Conservation (phyloP, 345 rosid species). For the Salix purpurea region DNA sequence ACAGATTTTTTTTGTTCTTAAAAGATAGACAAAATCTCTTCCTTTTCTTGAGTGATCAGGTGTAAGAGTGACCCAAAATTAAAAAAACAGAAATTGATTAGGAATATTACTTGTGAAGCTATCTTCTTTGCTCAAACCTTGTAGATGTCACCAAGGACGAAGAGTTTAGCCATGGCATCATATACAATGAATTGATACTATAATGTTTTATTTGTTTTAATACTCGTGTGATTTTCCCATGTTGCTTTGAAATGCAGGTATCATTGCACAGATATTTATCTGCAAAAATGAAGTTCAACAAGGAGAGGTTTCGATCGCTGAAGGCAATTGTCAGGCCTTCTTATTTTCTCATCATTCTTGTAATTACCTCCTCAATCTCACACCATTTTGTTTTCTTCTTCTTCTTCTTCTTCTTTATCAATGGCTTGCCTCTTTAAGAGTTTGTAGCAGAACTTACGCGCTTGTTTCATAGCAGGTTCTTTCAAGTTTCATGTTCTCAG, state of each 20-base stretch:
- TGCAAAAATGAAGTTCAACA: conserved; percentile 24
- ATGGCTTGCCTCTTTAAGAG: not conserved
- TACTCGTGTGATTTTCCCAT: not conserved
- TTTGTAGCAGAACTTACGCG: not conserved
- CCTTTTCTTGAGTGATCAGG: too few species aligned
- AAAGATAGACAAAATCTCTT: too few species aligned
- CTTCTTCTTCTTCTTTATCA: not conserved
- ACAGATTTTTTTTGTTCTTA: too few species aligned
- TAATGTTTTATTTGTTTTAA: not conserved
- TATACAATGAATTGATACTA: too few species aligned
- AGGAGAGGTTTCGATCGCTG: conserved; percentile 8
- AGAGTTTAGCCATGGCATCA: too few species aligned
- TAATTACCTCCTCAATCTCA: not conserved
- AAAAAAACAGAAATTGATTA: too few species aligned
- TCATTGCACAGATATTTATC: not conserved
- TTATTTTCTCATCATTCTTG: conserved; percentile 21
- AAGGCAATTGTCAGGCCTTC: conserved; percentile 17
- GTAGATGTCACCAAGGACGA: too few species aligned
- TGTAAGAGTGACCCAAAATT: too few species aligned
- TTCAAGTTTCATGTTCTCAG: conserved; percentile 10
- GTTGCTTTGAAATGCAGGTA: not conserved
- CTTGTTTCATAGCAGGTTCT: conserved; percentile 19
- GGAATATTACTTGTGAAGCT: too few species aligned
- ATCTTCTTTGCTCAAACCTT: too few species aligned
- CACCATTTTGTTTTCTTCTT: not conserved